Base-by-base conservation (phyloP, 1,284 basidiomycete species). In the Ustilago tritici region DNA sequence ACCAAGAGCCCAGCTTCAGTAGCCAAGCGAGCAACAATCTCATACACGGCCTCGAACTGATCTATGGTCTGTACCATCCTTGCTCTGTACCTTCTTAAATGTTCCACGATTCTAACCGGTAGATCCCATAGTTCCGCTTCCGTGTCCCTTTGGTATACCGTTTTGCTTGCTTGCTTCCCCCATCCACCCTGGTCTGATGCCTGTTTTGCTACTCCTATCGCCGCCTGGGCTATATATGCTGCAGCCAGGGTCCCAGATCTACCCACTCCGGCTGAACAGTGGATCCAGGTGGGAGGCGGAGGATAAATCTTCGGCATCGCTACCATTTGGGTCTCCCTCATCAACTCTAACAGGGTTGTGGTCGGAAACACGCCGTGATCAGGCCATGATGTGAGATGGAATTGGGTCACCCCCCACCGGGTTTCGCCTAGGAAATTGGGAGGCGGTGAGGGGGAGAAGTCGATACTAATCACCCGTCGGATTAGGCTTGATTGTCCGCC, bases 311-410 rank as follows among this genome's bases (percentile, higher is more conserved):
- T 59, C 82, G 81, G 38, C 82, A 78, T 53, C 81, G 61, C 31
- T 10, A 76, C 73, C 17, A 31, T 40, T 12, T 67, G 62, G 31
- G 63, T 60, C 12, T 73, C 60, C 23, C 40, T 23, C 60, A 77
- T 70, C 14, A 84, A 75, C n/a, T 69, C 58, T 3, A 76, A 43
- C n/a, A 84, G 56, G 12, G 69, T 54, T 7, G 56, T 34, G 0
- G 58, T 65, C 0, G 89, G 86, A 28, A 93, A 92, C 4, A 93
- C 89, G 49, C 93, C 92, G 75, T 93, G 92, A 85, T 95, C 93
- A 17, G 93, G 93, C 93, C 93, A 95, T 2, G 90, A 89, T 14
- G 88, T 87, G 79, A 92, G 93, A 38, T 94, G 87, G 79, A 94
- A 80, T 84, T 94, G 93, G 36, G 89, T 89, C 83, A 94, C 81